A percentile compares a stretch with the other conserved stretches of the same genome.
These are phyloP conservation scores for Falciphora oryzae DNA, from an alignment of 2,329 filamentous ascomycete species.

Conservation along the genomic window DNA sequence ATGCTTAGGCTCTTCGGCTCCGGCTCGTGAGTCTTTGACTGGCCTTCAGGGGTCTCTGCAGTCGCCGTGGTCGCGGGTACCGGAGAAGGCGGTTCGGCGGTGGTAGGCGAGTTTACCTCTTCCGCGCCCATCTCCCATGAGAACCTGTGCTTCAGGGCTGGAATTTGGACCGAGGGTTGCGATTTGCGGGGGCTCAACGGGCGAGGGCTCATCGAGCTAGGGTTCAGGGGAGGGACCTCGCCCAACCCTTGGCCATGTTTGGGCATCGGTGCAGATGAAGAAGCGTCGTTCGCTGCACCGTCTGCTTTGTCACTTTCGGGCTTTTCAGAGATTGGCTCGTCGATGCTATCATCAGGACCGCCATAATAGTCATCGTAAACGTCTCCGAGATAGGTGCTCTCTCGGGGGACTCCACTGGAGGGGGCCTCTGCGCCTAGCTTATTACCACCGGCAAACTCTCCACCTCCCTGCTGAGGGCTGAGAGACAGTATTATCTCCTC, in stretches of 20 bases:
- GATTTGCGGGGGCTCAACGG: slow-evolving; percentile 8
- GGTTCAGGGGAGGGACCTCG: background rate
- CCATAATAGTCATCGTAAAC: slow-evolving; percentile 63
- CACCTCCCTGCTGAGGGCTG: slow-evolving; percentile 34
- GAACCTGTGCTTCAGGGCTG: slow-evolving; percentile 25
- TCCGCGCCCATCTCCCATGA: slow-evolving; percentile 36
- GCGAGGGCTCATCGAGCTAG: slow-evolving; percentile 6
- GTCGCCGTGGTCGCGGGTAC: background rate
- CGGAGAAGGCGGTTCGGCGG: slow-evolving; percentile 1
- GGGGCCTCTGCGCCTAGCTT: background rate
- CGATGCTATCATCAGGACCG: slow-evolving; percentile 40
- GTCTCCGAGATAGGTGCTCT: slow-evolving; percentile 58
- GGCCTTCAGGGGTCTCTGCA: background rate
- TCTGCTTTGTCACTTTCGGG: background rate
- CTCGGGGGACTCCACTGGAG: slow-evolving; percentile 26
- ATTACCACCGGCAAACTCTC: background rate
- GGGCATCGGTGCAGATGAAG: background rate
- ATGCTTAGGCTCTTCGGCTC: slow-evolving; percentile 8
- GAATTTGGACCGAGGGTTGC: background rate
- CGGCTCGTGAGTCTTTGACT: slow-evolving; percentile 1
- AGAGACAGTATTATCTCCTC: slow-evolving; percentile 72
- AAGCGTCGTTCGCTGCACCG: background rate
- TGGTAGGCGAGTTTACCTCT: slow-evolving; percentile 14
- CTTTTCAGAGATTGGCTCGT: background rate
- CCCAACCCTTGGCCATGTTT: background rate